A percentile compares a stretch with the other conserved stretches of the same genome.
phyloP scores from a whole-genome alignment of 2,329 filamentous ascomycete species.

The Nemania sp. region DNA sequence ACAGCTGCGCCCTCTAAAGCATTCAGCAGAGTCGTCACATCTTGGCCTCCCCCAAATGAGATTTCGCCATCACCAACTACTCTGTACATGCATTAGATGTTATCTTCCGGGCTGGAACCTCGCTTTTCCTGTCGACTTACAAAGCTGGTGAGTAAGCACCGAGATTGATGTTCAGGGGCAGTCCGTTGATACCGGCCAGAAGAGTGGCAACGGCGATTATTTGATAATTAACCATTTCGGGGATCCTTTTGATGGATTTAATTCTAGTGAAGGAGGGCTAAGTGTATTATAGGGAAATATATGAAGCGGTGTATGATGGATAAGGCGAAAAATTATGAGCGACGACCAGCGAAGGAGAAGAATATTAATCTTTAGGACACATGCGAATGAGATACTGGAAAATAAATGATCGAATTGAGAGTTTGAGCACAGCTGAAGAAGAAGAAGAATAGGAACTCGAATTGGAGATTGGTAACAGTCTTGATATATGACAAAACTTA shows the following conservation, averaged over 20 bases:
- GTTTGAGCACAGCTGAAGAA: constrained; percentile 43
- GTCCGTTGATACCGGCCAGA: constrained; percentile 40
- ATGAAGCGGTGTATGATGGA: constrained; percentile 29
- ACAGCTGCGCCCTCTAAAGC: constrained; percentile 51
- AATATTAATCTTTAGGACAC: constrained; percentile 30
- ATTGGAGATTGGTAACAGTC: constrained; percentile 28
- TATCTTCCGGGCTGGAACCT: background rate
- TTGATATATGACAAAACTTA: constrained; percentile 40
- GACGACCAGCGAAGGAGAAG: constrained; percentile 41
- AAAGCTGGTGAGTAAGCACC: constrained; percentile 50
- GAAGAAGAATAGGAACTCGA: constrained; percentile 23
- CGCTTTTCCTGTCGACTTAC: constrained; percentile 34
- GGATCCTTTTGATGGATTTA: constrained; percentile 2
- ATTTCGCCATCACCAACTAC: constrained; percentile 44
- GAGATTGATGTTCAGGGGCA: constrained; percentile 49
- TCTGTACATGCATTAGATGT: constrained; percentile 33
- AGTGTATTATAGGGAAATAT: constrained; percentile 15
- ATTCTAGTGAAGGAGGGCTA: constrained; percentile 7
- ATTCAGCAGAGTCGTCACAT: constrained; percentile 50
- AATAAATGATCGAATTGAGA: constrained; percentile 29
- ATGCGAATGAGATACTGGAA: constrained; percentile 34
- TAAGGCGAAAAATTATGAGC: constrained; percentile 17
- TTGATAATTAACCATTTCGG: constrained; percentile 44
- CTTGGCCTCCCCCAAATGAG: constrained; percentile 46
- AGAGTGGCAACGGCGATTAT: constrained; percentile 44